Base-by-base conservation (phyloP, 139 green algal species). In the Chlamydomonas schloesseri region DNA sequence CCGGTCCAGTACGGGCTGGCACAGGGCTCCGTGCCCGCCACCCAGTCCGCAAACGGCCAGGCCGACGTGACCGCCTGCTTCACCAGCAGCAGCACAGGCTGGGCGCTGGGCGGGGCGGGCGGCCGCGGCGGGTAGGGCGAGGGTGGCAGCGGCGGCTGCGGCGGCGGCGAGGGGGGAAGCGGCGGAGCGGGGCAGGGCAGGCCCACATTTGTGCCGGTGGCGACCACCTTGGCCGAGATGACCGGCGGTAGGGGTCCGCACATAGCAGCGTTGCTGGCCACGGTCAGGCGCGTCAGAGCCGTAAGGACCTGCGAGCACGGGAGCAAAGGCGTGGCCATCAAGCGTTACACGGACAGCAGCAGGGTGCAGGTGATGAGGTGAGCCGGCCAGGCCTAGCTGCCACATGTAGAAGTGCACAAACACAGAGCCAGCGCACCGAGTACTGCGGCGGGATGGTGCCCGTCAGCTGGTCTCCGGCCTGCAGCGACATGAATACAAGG, bases 381-480 rank as follows among this genome's bases (percentile, higher is more conserved):
- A 58, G 53, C 13, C 53, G 53, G 53, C 53, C 13, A 58, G 53
- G 13, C n/a, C n/a, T n/a, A n/a, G n/a, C n/a, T n/a, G n/a, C n/a
- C n/a, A n/a, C n/a, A n/a, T n/a, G n/a, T n/a, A n/a, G n/a, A n/a
- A n/a, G n/a, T n/a, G n/a, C n/a, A n/a, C 42, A 50, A 50, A 50
- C 42, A 50, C 5, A 50, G 6, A 13, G 42, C 42, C 42, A 50
- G 42, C 42, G 42, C 8, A 50, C 42, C 42, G 75, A 82, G 33
- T 58, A 81, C 3, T 2, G 21, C 2, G 53, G 8, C 36, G 87
- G 87, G 15, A 90, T 78, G 26, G 67, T 82, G 64, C 87, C 73
- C 21, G 34, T 84, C 13, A 50, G 42, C 42, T 50, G 42, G 42
- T 50, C 8, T 50, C 42, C 42, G 42, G 42, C 42, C 42, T 50